Evolutionary conservation across 306 rosid genomes (phyloP), one percentile per base, ranked within the genome.

Genomic region (Albizia julibrissin): DNA sequence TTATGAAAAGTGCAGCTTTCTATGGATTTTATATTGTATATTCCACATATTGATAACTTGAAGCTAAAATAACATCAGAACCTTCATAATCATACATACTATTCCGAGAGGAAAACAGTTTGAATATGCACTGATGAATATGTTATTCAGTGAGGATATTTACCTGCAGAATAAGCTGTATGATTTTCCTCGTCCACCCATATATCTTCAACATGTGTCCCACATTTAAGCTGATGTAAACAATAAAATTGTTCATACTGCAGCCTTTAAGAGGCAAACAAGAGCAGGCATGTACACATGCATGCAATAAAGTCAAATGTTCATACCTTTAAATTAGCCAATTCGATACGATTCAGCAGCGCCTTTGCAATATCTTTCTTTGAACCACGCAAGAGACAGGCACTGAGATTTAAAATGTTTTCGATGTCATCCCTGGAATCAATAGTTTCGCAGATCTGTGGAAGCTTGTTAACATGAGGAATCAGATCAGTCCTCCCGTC

Each of bases 341-440:
- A 43, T 85, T 92, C 90, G 42, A 93, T 81, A 33, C 39, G 82
- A 40, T 73, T 81, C 29, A 91, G 76, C 85, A 95, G 77, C 78
- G 66, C 79, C 81, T 87, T 90, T 6, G 94, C 93, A 34, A 39
- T 22, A 6, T 86, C 50, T 87, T 80, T 93, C 46, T 76, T 78
- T 7, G 99, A 89, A 77, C 91, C 96, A 52, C 88, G 91, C 88
- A 95, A 88, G 85, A 95, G 82, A 85, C 93, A 85, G 80, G 88
- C 77, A 43, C 98, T 88, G 76, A 91, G 79, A 70, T 83, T 85
- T 65, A 95, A 83, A 79, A 89, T 84, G 89, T 90, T 89, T 47
- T 74, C 93, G 76, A 85, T 81, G 27, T 86, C 93, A 71, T 88
- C 88, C 16, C 75, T 91, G 52, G 90, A 86, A 74, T 88, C 87